These are phyloP conservation scores for Fragilaria crotonensis DNA, from an alignment of 108 stramenopile species.

Conservation along the genomic window DNA sequence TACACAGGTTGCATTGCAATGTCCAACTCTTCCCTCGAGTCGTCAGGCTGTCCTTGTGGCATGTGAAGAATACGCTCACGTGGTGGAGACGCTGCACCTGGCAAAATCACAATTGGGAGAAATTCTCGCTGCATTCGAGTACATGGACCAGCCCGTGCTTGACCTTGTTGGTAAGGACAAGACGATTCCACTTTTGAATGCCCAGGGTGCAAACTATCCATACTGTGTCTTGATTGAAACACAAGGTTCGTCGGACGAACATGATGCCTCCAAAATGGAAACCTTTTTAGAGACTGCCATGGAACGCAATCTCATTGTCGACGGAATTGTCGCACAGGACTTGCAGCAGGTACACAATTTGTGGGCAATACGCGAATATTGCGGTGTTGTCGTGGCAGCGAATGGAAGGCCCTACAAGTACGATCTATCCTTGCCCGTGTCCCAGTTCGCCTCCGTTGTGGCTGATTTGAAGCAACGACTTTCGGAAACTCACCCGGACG, in stretches of 20 bases:
- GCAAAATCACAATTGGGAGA: constrained; percentile 75
- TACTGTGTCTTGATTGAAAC: constrained; percentile 87
- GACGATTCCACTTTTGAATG: constrained; percentile 10
- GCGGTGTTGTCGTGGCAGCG: constrained; percentile 46
- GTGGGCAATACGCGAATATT: constrained; percentile 74
- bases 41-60: constrained; percentile 77
- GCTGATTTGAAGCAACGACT: constrained; percentile 40
- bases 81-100: constrained; percentile 37
- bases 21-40: constrained; percentile 56
- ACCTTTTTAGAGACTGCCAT: constrained; percentile 59
- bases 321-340: constrained; percentile 84
- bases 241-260: constrained; percentile 68
- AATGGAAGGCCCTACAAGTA: constrained; percentile 89
- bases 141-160: constrained; percentile 72
- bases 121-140: constrained; percentile 87
- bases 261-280: constrained; percentile 84
- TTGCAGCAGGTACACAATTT: constrained; percentile 54
- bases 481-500: not conserved
- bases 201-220: constrained; percentile 10
- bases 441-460: constrained; percentile 62
- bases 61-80: constrained; percentile 55
- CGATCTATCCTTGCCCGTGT: constrained; percentile 84
- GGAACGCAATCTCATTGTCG: constrained; percentile 39
- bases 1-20: constrained; percentile 74
- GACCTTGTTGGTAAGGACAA: constrained; percentile 10